Conservation (phyloP, 2,329 filamentous ascomycete genomes). For the Epichloe sp. region DNA sequence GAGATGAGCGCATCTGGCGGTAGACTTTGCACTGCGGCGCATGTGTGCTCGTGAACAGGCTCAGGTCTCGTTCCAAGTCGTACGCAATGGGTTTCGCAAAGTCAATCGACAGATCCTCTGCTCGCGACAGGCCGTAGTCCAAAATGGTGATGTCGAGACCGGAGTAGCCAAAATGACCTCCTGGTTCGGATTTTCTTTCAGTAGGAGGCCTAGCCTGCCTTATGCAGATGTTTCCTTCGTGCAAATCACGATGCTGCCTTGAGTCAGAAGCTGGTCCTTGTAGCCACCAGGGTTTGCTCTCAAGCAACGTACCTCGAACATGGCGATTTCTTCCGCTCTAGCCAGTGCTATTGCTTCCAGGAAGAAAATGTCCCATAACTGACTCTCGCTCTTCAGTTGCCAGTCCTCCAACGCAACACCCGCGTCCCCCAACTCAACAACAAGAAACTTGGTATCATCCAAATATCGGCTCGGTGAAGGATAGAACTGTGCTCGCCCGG, state of each 20-base stretch:
- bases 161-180: conserved; percentile 40
- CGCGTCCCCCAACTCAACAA: conserved; percentile 51
- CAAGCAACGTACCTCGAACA: conserved; percentile 40
- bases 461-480: conserved; percentile 47
- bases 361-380: conserved; percentile 52
- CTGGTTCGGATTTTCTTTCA: conserved; percentile 17
- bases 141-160: conserved; percentile 51
- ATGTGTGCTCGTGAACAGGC: conserved; percentile 47
- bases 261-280: conserved; percentile 4
- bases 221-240: conserved; percentile 52
- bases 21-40: conserved; percentile 49
- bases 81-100: conserved; percentile 33
- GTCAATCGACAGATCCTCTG: conserved; percentile 28
- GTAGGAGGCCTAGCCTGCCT: conserved; percentile 26
- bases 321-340: conserved; percentile 41
- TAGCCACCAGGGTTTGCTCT: background rate
- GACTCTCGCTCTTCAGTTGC: conserved; percentile 30
- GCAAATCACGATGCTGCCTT: conserved; percentile 47
- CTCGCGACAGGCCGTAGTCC: conserved; percentile 52
- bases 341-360: conserved; percentile 47
- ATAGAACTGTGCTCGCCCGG: conserved; percentile 45
- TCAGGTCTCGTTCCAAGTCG: conserved; percentile 47
- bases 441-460: conserved; percentile 43
- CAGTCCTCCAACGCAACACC: conserved; percentile 48
- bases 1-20: conserved; percentile 46